Evolutionary conservation across 2,329 filamentous ascomycete species (phyloP), one percentile per base, ranked within the genome.

Genomic region (Arthrinium phaeospermum): DNA sequence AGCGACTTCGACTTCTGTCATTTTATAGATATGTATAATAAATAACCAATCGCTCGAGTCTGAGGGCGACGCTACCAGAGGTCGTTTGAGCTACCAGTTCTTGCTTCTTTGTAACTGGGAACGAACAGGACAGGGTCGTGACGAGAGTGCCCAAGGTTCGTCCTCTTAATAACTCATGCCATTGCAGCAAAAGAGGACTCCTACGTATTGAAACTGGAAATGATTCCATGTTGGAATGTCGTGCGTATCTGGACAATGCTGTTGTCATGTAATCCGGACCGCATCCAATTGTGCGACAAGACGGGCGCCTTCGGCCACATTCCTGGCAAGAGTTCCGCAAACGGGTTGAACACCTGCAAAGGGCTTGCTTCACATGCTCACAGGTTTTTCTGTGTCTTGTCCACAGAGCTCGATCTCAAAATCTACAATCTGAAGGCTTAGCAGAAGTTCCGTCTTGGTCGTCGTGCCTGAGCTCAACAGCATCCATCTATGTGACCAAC

Each of bases 321-420:
- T 64, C 57, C 57, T n/a, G 34, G 30, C 53, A 22, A 37, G 24
- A 30, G 24, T 57, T 64, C 57, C 57, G 57, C 34, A 64, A 64
- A 19, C 57, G 34, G 57, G n/a, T 37, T 10, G 34, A 41, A 34
- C 57, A 41, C 19, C 8, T 41, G 30, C 12, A n/a, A 41, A 64
- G 57, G 10, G 34, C 5, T 61, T 19, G 16, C 30, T 34, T 19
- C 13, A 22, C 27, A 34, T 5, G 49, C 49, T 27, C 46, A 27
- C 14, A 53, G 13, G 13, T 19, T 16, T 57, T 30, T 12, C 14
- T 41, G 14, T 16, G 34, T 27, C 5, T 19, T 57, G 14, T 3
- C 14, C 16, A 34, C 10, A 8, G 27, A 0, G 8, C 3, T 3
- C 22, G 27, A n/a, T 10, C 22, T 1, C 27, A 27, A 4, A 2